phyloP scores from a whole-genome alignment of 179 eudicot species.

The Silene noctiflora region DNA sequence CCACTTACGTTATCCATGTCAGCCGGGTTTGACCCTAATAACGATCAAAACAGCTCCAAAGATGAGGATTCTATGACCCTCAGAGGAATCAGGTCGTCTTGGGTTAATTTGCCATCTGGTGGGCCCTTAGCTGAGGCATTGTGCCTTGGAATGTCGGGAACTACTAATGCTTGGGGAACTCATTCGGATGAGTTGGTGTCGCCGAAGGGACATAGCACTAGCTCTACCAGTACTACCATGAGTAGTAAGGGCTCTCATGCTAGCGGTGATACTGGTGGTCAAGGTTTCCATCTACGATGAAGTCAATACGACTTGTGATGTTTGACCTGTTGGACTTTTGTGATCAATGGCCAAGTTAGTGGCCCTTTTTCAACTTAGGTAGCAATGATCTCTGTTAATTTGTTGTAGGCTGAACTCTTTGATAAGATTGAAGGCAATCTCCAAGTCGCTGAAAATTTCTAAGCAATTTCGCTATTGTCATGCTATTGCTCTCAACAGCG shows the following conservation, averaged over 20 bases:
- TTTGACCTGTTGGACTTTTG: neutral
- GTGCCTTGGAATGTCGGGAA: constrained; percentile 47
- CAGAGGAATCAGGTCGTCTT: constrained; percentile 17
- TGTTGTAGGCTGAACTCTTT: constrained; percentile 11
- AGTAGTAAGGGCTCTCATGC: constrained; percentile 43
- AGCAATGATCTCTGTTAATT: neutral
- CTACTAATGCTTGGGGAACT: constrained; percentile 18
- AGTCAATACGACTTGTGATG: neutral
- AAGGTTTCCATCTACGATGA: constrained; percentile 11
- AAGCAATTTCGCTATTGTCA: neutral
- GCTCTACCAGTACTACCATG: constrained; percentile 43
- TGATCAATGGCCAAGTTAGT: neutral
- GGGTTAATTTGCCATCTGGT: constrained; percentile 54
- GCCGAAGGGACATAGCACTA: constrained; percentile 41
- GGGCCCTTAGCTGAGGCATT: constrained; percentile 71
- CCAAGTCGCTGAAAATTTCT: neutral
- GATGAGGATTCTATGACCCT: neutral
- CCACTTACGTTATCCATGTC: constrained; percentile 57
- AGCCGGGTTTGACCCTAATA: constrained; percentile 26
- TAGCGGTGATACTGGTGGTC: constrained; percentile 12
- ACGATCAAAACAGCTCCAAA: neutral
- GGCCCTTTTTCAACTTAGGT: neutral
- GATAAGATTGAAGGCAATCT: neutral
- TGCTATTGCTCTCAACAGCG: neutral
- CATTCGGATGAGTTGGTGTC: constrained; percentile 33